These are phyloP conservation scores for Zea luxurians DNA, from an alignment of 176 grass and related monocot species.

Conservation along the genomic window DNA sequence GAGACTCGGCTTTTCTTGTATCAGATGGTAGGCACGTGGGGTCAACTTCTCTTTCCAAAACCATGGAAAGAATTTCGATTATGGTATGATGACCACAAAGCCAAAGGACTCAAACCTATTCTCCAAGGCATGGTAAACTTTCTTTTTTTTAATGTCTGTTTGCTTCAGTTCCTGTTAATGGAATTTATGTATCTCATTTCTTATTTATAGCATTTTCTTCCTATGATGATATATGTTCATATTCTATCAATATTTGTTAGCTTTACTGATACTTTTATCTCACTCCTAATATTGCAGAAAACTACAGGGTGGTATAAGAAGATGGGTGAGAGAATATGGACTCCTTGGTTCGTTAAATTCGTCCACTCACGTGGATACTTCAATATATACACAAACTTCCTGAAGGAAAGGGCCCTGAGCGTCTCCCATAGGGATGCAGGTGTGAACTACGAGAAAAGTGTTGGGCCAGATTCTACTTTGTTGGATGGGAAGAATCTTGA, in stretches of 20 bases:
- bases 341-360: constrained; percentile 98
- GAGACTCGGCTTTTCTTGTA: constrained; percentile 86
- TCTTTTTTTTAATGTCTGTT: constrained; percentile 17
- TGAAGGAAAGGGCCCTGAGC: constrained; percentile 79
- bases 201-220: constrained; percentile 1
- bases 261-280: constrained; percentile 21
- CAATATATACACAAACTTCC: constrained; percentile 95
- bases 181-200: constrained; percentile 19
- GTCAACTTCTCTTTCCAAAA: constrained; percentile 98
- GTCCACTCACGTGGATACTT: constrained; percentile 83
- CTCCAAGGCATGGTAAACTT: constrained; percentile 92
- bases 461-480: constrained; percentile 88
- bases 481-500: constrained; percentile 63
- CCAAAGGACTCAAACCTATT: constrained; percentile 84
- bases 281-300: constrained; percentile 53
- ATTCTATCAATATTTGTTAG: constrained; percentile 27
- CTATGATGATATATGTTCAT: constrained; percentile 28
- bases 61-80: constrained; percentile 96
- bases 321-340: constrained; percentile 98
- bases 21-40: constrained; percentile 99
- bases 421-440: constrained; percentile 93
- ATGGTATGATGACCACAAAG: constrained; percentile 90
- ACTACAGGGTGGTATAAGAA: constrained; percentile 97
- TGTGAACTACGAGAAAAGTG: constrained; percentile 84
- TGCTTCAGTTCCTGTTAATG: constrained; percentile 10